A percentile compares a stretch with the other conserved stretches of the same genome.
Conservation (phyloP, 495 filamentous ascomycete species). For the Pyronema omphalodes region DNA sequence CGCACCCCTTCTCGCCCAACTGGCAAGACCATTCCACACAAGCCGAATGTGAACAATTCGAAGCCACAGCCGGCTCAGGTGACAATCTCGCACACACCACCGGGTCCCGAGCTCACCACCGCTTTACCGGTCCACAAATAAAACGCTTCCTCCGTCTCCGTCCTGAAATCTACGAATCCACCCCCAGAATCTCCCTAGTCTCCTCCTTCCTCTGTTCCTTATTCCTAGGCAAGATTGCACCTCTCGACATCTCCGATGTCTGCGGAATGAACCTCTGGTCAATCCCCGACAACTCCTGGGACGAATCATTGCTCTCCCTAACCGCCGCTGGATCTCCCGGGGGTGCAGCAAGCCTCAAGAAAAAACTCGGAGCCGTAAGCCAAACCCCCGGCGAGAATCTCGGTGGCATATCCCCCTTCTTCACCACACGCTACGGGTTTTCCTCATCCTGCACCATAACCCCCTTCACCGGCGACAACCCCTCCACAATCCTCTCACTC, state of each 20-base stretch:
- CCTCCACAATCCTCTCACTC: constrained; percentile 78
- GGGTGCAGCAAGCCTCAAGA: constrained; percentile 46
- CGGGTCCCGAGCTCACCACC: constrained; percentile 88
- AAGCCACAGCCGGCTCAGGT: constrained; percentile 44
- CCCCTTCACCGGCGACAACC: constrained; percentile 90
- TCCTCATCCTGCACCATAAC: constrained; percentile 47
- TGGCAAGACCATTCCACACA: constrained; percentile 97
- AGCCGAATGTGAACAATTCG: constrained; percentile 74
- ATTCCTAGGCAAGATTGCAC: constrained; percentile 68
- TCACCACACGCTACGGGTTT: constrained; percentile 61
- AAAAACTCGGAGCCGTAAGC: constrained; percentile 64
- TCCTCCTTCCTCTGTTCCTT: constrained; percentile 89
- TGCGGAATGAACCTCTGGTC: constrained; percentile 97
- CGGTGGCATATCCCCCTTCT: constrained; percentile 57
- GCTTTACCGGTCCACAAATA: constrained; percentile 97
- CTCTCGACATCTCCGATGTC: constrained; percentile 85
- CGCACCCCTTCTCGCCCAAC: constrained; percentile 77
- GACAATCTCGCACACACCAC: constrained; percentile 57
- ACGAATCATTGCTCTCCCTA: constrained; percentile 52
- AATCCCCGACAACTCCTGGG: constrained; percentile 53
- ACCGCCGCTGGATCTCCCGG: constrained; percentile 46
- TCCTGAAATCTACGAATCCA: constrained; percentile 61
- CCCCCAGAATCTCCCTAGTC: constrained; percentile 74
- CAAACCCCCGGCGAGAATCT: constrained; percentile 63
- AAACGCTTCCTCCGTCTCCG: constrained; percentile 63